Conservation (phyloP, 1,284 basidiomycete genomes). For the Porogramme epimiltina region DNA sequence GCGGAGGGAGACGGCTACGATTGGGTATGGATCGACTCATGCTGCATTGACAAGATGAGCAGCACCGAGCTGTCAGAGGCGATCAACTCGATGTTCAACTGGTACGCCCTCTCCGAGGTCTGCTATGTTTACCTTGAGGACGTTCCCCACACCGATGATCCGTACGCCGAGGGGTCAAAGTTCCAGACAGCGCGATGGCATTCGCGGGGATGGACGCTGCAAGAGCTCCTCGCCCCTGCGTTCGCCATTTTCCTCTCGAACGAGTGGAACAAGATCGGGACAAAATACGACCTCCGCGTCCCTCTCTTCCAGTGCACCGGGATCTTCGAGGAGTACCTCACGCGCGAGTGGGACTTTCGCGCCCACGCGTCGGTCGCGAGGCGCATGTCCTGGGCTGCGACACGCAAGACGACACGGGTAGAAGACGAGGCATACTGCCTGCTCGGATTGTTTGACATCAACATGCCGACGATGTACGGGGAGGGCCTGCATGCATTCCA, state of each 20-base stretch:
- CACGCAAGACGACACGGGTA: background rate
- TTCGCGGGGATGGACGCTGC: conserved; percentile 1
- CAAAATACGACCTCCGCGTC: background rate
- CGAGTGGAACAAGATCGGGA: background rate
- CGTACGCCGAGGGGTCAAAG: background rate
- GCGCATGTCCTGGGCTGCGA: background rate
- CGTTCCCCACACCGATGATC: background rate
- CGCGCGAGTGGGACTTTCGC: background rate
- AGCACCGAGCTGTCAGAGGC: conserved; percentile 2
- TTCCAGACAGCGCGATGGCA: background rate
- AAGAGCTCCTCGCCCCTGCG: conserved; percentile 4
- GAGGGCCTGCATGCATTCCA: background rate
- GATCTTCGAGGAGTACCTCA: background rate
- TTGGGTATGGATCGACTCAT: conserved; percentile 2
- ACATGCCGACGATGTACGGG: background rate
- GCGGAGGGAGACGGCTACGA: background rate
- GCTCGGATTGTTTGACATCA: background rate
- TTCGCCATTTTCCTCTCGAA: conserved; percentile 1
- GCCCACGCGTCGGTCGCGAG: background rate
- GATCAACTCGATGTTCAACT: conserved; percentile 1
- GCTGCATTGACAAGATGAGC: conserved; percentile 4
- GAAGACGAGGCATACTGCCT: conserved; percentile 1
- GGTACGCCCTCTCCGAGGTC: conserved; percentile 1
- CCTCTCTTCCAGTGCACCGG: background rate
- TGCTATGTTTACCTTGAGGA: conserved; percentile 4